Percentiles rank a stretch among this genome's conserved stretches.
Conservation (phyloP, 345 rosid species). For the Odontarrhena argentea region DNA sequence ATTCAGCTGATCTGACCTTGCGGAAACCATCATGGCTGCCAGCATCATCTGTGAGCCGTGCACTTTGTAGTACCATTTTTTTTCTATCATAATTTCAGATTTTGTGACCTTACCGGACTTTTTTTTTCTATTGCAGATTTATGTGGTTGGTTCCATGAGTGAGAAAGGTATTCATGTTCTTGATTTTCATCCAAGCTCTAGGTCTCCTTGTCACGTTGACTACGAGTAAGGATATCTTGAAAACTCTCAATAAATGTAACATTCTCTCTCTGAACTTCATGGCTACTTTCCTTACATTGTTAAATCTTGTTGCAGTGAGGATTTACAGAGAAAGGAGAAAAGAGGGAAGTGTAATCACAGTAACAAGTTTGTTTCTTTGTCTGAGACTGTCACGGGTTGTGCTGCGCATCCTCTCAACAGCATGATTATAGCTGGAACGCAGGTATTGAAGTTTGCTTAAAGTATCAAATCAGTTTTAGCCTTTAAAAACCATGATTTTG, state of each 20-base stretch:
- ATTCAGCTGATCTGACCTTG: slow-evolving; percentile 48
- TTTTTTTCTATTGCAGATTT: slow-evolving; percentile 52
- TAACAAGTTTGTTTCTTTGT: slow-evolving; percentile 73
- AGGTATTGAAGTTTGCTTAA: slow-evolving; percentile 47
- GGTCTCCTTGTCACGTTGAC: slow-evolving; percentile 89
- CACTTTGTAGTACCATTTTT: slow-evolving; percentile 5
- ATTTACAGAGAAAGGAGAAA: slow-evolving; percentile 38
- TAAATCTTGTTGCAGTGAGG: slow-evolving; percentile 48
- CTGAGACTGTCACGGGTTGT: slow-evolving; percentile 70
- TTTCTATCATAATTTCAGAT: not conserved
- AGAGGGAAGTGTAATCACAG: slow-evolving; percentile 46
- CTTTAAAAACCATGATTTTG: not conserved
- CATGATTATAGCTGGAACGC: slow-evolving; percentile 79
- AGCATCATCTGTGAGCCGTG: slow-evolving; percentile 67
- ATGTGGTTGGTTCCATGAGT: slow-evolving; percentile 74
- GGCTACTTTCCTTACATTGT: slow-evolving; percentile 13
- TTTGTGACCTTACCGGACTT: not conserved
- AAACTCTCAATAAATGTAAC: slow-evolving; percentile 11
- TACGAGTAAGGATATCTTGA: slow-evolving; percentile 50
- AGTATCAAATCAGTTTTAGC: slow-evolving; percentile 14
- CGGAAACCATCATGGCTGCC: slow-evolving; percentile 90
- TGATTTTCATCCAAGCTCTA: slow-evolving; percentile 79
- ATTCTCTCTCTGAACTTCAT: slow-evolving; percentile 14
- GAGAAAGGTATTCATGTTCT: slow-evolving; percentile 81
- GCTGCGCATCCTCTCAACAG: slow-evolving; percentile 76